phyloP scores from a whole-genome alignment of 306 rosid genomes.

The Malus asiatica region DNA sequence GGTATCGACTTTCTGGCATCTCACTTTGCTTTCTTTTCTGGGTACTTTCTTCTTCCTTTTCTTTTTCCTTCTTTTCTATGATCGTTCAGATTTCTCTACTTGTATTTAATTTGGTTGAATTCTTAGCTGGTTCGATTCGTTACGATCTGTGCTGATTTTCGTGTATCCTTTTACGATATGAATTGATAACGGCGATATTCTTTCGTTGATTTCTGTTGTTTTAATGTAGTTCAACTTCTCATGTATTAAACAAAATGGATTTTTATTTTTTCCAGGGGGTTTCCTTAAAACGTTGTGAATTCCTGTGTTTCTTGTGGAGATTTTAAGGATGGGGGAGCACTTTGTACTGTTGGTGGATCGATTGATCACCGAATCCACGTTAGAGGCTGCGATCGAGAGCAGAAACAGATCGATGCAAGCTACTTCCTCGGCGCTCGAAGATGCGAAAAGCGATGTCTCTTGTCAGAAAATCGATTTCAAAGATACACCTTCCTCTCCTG shows the following conservation, averaged over 20 bases:
- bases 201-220: no score
- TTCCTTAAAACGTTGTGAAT: slow-evolving; percentile 5
- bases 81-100: slow-evolving; percentile 8
- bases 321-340: slow-evolving; percentile 78
- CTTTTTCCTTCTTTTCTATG: slow-evolving; percentile 10
- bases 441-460: slow-evolving; percentile 25
- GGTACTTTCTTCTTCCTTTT: slow-evolving; percentile 24
- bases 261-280: slow-evolving; percentile 12
- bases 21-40: slow-evolving; percentile 12
- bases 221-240: not conserved
- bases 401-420: slow-evolving; percentile 53
- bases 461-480: slow-evolving; percentile 31
- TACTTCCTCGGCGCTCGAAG: slow-evolving; percentile 41
- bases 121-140: not conserved
- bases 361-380: slow-evolving; percentile 82
- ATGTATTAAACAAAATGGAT: not conserved
- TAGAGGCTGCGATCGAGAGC: slow-evolving; percentile 86
- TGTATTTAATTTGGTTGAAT: slow-evolving; percentile 13
- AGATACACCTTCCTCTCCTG: slow-evolving; percentile 21
- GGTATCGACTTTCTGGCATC: slow-evolving; percentile 30
- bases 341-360: slow-evolving; percentile 88
- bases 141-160: not conserved
- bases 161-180: not conserved
- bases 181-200: not conserved
- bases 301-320: slow-evolving; percentile 5